Evolutionary conservation across 768 basidiomycete genomes (phyloP), one percentile per base, ranked within the genome.

Genomic region (Clitopilus hobsonii): DNA sequence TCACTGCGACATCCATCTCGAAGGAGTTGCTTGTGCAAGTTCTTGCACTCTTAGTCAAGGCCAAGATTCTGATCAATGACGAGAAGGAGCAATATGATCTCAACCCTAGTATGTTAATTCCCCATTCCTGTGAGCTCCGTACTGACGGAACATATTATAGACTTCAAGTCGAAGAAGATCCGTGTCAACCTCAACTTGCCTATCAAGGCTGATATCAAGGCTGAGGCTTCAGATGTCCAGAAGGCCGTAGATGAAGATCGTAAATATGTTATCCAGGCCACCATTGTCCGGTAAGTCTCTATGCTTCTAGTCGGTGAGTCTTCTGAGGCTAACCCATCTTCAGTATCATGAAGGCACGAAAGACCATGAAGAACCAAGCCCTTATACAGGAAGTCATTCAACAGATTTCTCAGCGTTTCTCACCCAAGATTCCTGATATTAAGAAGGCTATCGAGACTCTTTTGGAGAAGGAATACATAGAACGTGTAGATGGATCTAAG

Each of bases 241-340:
- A 96, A 96, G 79, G 91, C 88, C 14, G 95, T 98, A 11, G 96
- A 98, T 60, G 96, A 98, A 72, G 96, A 99, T 66, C 86, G 96
- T 58, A 98, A 98, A 80, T 93, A 96, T 65, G 88, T 95, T 55
- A 94, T 97, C 55, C 95, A 98, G 67, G 93, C 94, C 11, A 94
- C 92, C 23, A 94, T 96, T 62, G 94, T 96, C 51, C 87, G 93
- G 80, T 80, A 64, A 38, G 77, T 68, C 47, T 22, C 1, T 24
- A 24, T 2, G 4, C 25, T 11, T 14, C 29, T 24, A 26, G 20
- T 10, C 24, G 38, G 48, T n/a, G 25, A 50, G 32, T 26, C 10
- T 48, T 36, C 41, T 51, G 4, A 11, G 6, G 54, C 28, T 30
- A 52, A 55, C 3, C 54, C 41, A n/a, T 18, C 45, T 57, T 26